Percentiles rank a stretch among this genome's conserved stretches.
Evolutionary conservation across 192 early-diverging fungal species (phyloP).

Genomic region (Paraglomus occultum): DNA sequence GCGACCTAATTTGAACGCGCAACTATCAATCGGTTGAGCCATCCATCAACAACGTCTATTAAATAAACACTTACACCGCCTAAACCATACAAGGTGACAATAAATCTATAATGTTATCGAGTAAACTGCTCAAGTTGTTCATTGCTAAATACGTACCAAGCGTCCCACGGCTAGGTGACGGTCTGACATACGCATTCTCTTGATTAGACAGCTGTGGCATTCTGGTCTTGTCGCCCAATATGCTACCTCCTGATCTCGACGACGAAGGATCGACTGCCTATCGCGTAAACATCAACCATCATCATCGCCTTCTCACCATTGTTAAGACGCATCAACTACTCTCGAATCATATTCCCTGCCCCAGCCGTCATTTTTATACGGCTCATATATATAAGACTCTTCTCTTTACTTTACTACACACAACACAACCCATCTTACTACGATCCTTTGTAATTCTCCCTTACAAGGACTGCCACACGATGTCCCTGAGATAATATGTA

Average conservation of each 20-base stretch:
- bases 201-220: constrained; percentile 72
- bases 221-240: constrained; percentile 83
- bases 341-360: constrained; percentile 15
- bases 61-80: constrained; percentile 39
- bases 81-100: no score
- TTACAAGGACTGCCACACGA: constrained; percentile 71
- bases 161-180: constrained; percentile 72
- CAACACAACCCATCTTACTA: no score
- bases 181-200: constrained; percentile 69
- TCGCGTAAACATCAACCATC: not conserved
- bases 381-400: no score
- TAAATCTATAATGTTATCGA: no score
- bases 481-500: constrained; percentile 64
- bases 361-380: no score
- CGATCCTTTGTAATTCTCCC: not conserved
- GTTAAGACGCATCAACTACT: not conserved
- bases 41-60: not conserved
- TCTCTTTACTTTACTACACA: no score
- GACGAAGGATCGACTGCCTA: constrained; percentile 87
- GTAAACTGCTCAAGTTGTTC: no score
- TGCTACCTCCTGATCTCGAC: constrained; percentile 74
- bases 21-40: not conserved
- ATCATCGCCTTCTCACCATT: not conserved
- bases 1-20: constrained; percentile 60
- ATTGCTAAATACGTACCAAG: constrained; percentile 50